phyloP scores from a whole-genome alignment of 495 filamentous ascomycete genomes.

The Venustampulla echinocandica region DNA sequence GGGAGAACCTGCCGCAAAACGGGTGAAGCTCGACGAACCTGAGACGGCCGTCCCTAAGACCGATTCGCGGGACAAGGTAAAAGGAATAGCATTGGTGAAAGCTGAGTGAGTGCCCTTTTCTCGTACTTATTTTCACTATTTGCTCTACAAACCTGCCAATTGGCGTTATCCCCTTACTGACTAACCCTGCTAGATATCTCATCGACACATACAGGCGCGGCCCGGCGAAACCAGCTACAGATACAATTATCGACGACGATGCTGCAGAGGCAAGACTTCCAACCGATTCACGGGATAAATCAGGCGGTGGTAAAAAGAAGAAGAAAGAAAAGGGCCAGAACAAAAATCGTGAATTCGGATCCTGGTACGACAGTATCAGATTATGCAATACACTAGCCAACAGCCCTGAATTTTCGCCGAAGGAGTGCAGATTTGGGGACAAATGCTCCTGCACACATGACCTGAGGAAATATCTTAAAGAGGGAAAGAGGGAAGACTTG shows the following conservation, averaged over 20 bases:
- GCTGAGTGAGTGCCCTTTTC: slow-evolving; percentile 54
- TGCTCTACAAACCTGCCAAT: no score
- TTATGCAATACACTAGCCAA: slow-evolving; percentile 65
- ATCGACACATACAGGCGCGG: slow-evolving; percentile 8
- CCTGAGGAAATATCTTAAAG: slow-evolving; percentile 71
- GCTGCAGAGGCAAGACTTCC: slow-evolving; percentile 45
- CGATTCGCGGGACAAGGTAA: slow-evolving; percentile 34
- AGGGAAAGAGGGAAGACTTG: slow-evolving; percentile 73
- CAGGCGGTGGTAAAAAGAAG: slow-evolving; percentile 40
- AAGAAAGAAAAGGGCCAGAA: slow-evolving; percentile 77
- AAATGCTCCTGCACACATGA: slow-evolving; percentile 75
- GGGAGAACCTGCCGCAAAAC: slow-evolving; percentile 50
- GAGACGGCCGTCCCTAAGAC: slow-evolving; percentile 5
- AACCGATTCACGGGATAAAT: slow-evolving; percentile 18
- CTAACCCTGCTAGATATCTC: slow-evolving; percentile 13
- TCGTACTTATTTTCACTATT: background rate
- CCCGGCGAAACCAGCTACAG: slow-evolving; percentile 3
- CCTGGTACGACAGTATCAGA: slow-evolving; percentile 63
- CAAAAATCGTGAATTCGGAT: slow-evolving; percentile 74
- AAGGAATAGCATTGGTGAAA: slow-evolving; percentile 78
- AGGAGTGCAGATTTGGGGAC: slow-evolving; percentile 62
- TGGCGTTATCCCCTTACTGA: slow-evolving; percentile 2
- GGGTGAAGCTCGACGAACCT: slow-evolving; percentile 31
- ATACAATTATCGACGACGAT: slow-evolving; percentile 41
- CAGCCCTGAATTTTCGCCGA: slow-evolving; percentile 66